phyloP scores from a whole-genome alignment of 768 basidiomycete genomes.

The Lactifluus rugatus region DNA sequence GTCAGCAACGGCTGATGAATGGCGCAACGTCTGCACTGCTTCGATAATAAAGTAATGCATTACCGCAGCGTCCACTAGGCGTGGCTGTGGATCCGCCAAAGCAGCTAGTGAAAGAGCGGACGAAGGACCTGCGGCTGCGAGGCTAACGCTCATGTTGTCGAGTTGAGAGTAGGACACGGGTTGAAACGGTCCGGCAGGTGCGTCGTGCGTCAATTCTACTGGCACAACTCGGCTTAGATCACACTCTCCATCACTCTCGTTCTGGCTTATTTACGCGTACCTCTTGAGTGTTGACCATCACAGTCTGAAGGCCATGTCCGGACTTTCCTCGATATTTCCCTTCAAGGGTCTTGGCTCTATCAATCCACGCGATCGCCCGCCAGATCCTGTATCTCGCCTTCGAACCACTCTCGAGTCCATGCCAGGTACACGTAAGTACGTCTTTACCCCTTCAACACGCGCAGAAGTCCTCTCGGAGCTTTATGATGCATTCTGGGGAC shows the following conservation, averaged over 20 bases:
- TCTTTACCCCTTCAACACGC: conserved; percentile 62
- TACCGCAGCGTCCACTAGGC: conserved; percentile 52
- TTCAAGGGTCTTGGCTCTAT: conserved; percentile 46
- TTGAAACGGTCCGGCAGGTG: conserved; percentile 19
- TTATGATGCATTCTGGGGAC: conserved; percentile 76
- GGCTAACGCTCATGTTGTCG: conserved; percentile 7
- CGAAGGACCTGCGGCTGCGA: conserved; percentile 16
- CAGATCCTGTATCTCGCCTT: conserved; percentile 62
- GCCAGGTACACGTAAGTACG: conserved; percentile 70
- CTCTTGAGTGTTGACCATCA: conserved; percentile 1
- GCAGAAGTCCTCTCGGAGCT: conserved; percentile 76
- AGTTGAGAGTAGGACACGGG: background rate
- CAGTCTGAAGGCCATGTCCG: conserved; percentile 34
- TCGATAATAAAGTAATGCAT: conserved; percentile 87
- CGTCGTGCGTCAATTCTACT: too few relatives aligned
- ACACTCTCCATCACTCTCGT: background rate
- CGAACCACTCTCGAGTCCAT: conserved; percentile 71
- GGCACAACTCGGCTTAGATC: too few relatives aligned
- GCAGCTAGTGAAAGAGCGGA: conserved; percentile 32
- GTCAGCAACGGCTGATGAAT: conserved; percentile 64
- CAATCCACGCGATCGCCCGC: conserved; percentile 44
- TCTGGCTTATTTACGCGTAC: background rate
- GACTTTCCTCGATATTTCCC: conserved; percentile 35
- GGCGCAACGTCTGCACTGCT: conserved; percentile 61
- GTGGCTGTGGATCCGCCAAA: conserved; percentile 54